Conservation (phyloP, 345 rosid genomes). For the Cardiospermum halicacabum region DNA sequence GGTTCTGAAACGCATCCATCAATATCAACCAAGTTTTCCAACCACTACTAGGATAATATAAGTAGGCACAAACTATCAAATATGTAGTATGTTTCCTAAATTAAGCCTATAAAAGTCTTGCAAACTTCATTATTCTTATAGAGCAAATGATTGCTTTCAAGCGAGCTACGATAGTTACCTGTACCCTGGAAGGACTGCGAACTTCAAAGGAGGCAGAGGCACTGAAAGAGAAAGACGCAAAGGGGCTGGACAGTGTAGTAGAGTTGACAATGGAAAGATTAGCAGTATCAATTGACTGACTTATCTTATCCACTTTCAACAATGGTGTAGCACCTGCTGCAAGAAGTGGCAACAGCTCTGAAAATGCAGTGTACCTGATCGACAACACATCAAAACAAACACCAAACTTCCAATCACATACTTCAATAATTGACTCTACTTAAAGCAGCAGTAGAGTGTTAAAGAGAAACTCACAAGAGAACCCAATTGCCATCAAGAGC, state of each 20-base stretch:
- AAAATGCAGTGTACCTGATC: slow-evolving; percentile 83
- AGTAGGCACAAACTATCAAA: neutral
- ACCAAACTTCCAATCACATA: neutral
- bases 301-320: slow-evolving; percentile 65
- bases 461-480: slow-evolving; percentile 62
- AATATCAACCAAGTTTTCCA: neutral
- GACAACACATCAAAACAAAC: slow-evolving; percentile 1
- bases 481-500: slow-evolving; percentile 90
- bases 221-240: slow-evolving; percentile 81
- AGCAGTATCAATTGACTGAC: slow-evolving; percentile 54
- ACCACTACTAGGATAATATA: neutral
- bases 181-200: slow-evolving; percentile 80
- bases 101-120: no score
- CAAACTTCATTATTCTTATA: no score
- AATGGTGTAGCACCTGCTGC: slow-evolving; percentile 73
- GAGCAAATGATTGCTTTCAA: no score
- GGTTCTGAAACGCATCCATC: neutral
- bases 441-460: neutral
- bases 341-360: slow-evolving; percentile 86
- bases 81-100: no score
- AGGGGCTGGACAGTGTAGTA: slow-evolving; percentile 63
- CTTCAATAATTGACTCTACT: no score
- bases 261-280: slow-evolving; percentile 57
- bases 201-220: slow-evolving; percentile 78
- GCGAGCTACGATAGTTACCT: slow-evolving; percentile 43